These are phyloP conservation scores for Coffea humblotiana DNA, from an alignment of 305 asterid genomes.

Conservation along the genomic window DNA sequence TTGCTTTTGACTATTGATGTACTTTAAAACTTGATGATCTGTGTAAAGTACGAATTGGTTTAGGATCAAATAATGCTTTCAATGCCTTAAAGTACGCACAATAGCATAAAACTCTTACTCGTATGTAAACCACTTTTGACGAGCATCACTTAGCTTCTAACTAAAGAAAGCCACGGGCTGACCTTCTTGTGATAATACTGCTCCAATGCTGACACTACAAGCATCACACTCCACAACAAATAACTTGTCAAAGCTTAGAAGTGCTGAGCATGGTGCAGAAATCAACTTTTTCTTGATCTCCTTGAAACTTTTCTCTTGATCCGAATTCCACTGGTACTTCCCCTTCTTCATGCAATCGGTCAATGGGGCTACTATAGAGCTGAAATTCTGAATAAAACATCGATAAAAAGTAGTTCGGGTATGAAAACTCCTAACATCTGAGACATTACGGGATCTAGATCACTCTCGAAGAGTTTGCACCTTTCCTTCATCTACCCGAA, in stretches of 20 bases:
- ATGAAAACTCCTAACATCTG: neutral
- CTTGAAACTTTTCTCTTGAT: neutral
- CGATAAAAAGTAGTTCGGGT: neutral
- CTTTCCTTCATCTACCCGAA: neutral
- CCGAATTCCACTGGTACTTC: neutral
- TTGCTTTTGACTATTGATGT: too few relatives aligned
- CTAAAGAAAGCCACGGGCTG: too few relatives aligned
- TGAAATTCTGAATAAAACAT: neutral
- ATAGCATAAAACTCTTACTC: too few relatives aligned
- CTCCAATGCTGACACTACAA: too few relatives aligned
- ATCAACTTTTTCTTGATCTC: neutral
- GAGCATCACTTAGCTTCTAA: too few relatives aligned
- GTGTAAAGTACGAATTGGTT: too few relatives aligned
- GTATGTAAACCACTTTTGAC: too few relatives aligned
- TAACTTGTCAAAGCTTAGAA: neutral
- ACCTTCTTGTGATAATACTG: too few relatives aligned
- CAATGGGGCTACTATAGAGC: neutral
- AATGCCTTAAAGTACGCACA: too few relatives aligned
- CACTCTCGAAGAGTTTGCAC: neutral
- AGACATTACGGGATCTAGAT: neutral
- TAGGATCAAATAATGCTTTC: too few relatives aligned
- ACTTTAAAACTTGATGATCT: too few relatives aligned
- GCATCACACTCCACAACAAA: too few relatives aligned
- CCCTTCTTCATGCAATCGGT: neutral
- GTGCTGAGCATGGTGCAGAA: neutral